A percentile compares a stretch with the other conserved stretches of the same genome.
Evolutionary conservation across 371 early-diverging fungal species (phyloP).

Genomic region (Nematocida ironsii): DNA sequence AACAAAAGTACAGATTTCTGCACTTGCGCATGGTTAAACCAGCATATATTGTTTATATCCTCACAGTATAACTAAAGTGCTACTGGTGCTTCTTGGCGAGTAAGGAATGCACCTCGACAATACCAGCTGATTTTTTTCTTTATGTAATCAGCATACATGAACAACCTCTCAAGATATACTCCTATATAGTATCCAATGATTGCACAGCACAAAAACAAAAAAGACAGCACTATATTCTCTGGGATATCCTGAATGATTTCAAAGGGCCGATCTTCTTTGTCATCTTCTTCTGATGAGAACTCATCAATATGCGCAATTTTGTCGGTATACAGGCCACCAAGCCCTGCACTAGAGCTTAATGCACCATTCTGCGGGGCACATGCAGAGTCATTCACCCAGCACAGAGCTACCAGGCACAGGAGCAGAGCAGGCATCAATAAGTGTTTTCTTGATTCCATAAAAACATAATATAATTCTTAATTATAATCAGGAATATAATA

Average conservation of each 20-base stretch:
- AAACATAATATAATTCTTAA: not conserved
- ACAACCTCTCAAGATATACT: not conserved
- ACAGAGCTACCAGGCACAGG: no score
- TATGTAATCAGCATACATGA: not conserved
- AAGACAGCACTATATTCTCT: not conserved
- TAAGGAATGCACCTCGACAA: no score
- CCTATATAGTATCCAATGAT: slow-evolving; percentile 26
- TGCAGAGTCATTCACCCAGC: no score
- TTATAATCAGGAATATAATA: not conserved
- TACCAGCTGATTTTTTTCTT: not conserved
- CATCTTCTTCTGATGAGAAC: not conserved
- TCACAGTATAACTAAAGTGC: no score
- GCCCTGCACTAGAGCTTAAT: no score
- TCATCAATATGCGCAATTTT: not conserved
- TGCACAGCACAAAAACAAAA: not conserved
- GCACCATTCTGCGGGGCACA: no score
- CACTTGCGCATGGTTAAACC: no score
- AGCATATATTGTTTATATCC: no score
- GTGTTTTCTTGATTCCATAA: not conserved
- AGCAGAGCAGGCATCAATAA: no score
- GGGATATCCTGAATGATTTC: not conserved
- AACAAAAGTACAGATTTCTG: no score
- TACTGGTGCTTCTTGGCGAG: no score
- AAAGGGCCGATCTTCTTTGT: not conserved
- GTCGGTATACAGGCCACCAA: not conserved